A percentile compares a stretch with the other conserved stretches of the same genome.
Conservation (phyloP, 2,329 filamentous ascomycete species). For the Apiospora sp. region DNA sequence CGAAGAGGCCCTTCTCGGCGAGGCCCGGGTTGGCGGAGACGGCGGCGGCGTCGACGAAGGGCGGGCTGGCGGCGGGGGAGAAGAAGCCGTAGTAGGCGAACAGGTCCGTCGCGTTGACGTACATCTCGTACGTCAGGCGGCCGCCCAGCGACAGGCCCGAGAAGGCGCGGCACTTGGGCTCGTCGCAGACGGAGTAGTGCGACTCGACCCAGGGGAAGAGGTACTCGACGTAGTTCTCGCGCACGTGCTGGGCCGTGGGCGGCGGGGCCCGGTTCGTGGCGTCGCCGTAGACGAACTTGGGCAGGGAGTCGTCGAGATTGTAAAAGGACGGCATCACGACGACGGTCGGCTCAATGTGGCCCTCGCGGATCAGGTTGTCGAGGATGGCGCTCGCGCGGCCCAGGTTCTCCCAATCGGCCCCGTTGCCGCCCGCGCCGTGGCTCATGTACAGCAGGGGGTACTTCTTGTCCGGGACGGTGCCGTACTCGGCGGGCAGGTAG, state of each 20-base stretch:
- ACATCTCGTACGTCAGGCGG: conserved; percentile 42
- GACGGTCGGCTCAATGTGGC: conserved; percentile 40
- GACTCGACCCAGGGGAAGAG: conserved; percentile 40
- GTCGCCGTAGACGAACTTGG: conserved; percentile 14
- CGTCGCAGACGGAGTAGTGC: conserved; percentile 36
- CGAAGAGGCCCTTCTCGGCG: conserved; percentile 36
- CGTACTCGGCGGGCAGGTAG: conserved; percentile 40
- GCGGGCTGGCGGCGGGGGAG: conserved; percentile 36
- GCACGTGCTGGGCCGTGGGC: conserved; percentile 32
- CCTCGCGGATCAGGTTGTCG: conserved; percentile 40
- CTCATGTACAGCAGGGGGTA: conserved; percentile 42
- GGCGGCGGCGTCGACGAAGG: conserved; percentile 31
- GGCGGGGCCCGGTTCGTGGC: conserved; percentile 29
- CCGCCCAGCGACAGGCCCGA: conserved; percentile 40
- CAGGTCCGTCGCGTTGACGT: conserved; percentile 40
- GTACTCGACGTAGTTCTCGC: conserved; percentile 39
- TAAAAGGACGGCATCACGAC: conserved; percentile 38
- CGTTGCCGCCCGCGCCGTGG: conserved; percentile 41
- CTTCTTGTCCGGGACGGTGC: conserved; percentile 32
- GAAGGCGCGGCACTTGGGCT: conserved; percentile 38
- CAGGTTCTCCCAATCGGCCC: conserved; percentile 42
- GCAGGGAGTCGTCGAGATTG: conserved; percentile 20
- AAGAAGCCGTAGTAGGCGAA: conserved; percentile 42
- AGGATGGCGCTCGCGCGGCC: conserved; percentile 39
- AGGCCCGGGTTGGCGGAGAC: conserved; percentile 33